Percentiles rank a stretch among this genome's conserved stretches.
Conservation (phyloP, 495 filamentous ascomycete genomes). For the Penicillium argentinense region DNA sequence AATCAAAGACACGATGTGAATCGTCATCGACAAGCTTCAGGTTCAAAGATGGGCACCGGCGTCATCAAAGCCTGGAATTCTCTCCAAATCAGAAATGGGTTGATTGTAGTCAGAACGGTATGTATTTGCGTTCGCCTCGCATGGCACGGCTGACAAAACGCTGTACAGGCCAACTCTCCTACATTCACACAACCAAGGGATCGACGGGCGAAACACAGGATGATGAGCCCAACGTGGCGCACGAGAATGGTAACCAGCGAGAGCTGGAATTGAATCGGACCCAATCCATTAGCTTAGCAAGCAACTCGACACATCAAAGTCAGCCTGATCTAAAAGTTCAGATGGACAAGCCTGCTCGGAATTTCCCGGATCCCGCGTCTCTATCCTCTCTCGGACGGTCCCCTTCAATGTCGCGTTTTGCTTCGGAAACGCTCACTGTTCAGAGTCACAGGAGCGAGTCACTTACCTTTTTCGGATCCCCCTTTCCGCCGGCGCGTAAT, state of each 20-base stretch:
- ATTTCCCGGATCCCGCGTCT: too few relatives aligned
- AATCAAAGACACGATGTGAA: slow-evolving; percentile 6
- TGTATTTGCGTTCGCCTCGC: not conserved
- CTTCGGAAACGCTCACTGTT: not conserved
- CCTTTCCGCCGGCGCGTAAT: slow-evolving; percentile 1
- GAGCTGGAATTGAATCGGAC: too few relatives aligned
- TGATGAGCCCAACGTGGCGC: too few relatives aligned
- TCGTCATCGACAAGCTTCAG: slow-evolving; percentile 3
- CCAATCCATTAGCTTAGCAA: too few relatives aligned
- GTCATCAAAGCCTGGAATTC: slow-evolving; percentile 1
- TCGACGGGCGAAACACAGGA: too few relatives aligned
- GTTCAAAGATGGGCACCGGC: slow-evolving; percentile 7
- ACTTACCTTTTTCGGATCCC: not conserved
- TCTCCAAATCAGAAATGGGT: slow-evolving; percentile 12
- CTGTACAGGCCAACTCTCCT: not conserved
- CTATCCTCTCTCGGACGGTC: not conserved
- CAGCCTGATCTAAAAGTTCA: too few relatives aligned
- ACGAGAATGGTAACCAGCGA: too few relatives aligned
- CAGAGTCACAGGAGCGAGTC: not conserved
- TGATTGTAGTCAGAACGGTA: slow-evolving; percentile 1
- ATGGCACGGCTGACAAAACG: not conserved
- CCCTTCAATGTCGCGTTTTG: not conserved
- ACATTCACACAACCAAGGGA: not conserved
- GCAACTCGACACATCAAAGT: too few relatives aligned
- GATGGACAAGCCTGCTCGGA: too few relatives aligned